These are phyloP conservation scores for Papilionanthe hybrid DNA, from an alignment of 116 monocot species.

Conservation along the genomic window DNA sequence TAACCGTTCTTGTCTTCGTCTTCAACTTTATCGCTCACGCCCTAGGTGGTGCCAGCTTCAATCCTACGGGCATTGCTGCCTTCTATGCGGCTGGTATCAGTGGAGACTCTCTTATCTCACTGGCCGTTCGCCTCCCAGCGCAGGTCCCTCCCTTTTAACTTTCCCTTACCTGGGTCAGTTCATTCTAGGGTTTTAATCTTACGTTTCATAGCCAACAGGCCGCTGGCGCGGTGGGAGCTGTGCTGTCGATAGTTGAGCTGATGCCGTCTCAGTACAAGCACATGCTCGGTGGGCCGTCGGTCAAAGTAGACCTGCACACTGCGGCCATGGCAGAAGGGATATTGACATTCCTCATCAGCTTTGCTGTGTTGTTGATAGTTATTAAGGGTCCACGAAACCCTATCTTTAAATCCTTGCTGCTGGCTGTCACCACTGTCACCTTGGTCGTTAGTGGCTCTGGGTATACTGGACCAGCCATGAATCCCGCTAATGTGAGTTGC, in stretches of 20 bases:
- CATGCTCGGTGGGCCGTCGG: conserved; percentile 56
- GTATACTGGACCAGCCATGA: conserved; percentile 85
- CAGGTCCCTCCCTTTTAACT: conserved; percentile 24
- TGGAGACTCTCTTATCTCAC: conserved; percentile 32
- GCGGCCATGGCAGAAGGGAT: conserved; percentile 60
- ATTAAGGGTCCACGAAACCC: conserved; percentile 51
- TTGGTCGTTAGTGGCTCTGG: conserved; percentile 45
- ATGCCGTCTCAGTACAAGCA: conserved; percentile 73
- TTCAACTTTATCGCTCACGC: conserved; percentile 27
- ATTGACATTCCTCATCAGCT: conserved; percentile 58
- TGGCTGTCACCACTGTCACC: conserved; percentile 40
- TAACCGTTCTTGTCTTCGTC: conserved; percentile 32
- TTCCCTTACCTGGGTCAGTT: not conserved
- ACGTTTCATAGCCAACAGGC: conserved; percentile 21
- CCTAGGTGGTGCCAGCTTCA: conserved; percentile 59
- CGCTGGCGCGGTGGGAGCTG: conserved; percentile 62
- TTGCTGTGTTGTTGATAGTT: conserved; percentile 60
- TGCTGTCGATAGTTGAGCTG: conserved; percentile 47
- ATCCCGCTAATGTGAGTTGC: conserved; percentile 73
- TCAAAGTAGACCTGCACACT: conserved; percentile 64
- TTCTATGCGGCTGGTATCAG: conserved; percentile 62
- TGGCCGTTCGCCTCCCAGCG: conserved; percentile 61
- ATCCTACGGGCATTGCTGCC: conserved; percentile 41
- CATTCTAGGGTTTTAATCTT: not conserved
- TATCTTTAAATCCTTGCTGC: conserved; percentile 44